Evolutionary conservation across 2,329 filamentous ascomycete genomes (phyloP), one percentile per base, ranked within the genome.

Genomic region (Thielaviopsis populi): DNA sequence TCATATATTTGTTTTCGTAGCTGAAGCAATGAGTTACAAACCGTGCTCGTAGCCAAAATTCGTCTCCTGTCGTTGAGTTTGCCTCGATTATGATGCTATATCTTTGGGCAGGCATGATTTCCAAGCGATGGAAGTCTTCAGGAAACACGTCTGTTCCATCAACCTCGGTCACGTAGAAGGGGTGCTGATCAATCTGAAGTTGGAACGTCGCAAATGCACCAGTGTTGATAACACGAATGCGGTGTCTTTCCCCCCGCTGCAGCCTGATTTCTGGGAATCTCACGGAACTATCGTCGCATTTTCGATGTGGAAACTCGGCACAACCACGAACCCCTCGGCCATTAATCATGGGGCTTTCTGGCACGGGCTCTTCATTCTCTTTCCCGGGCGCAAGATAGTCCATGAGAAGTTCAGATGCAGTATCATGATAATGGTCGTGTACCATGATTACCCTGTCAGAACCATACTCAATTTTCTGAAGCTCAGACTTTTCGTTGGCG

Each of bases 121-220:
- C 84, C 62, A 90, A 73, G 66, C 83, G 80, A 41, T 80, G 77
- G 6, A 84, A 79, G 1, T 80, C 75, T 3, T 76, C 74, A 0
- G 86, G 83, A 65, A 83, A 77, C 1, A 88, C 81, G 42, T 83
- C 80, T 1, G 85, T 83, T 17, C 86, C 87, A 69, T 90, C 87
- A 0, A 87, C 83, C 70, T 89, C 87, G 10, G 86, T 83, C 56
- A 90, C 75, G 41, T 75, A 76, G 71, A 87, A 83, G 0, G 75
- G 71, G 68, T 89, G 87, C 60, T 82, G 80, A 67, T 90, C 87
- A 56, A 89, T 77, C 70, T 83, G 83, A 33, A 90, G 78, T 69
- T 89, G 86, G 67, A 89, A 87, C 70, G 84, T 83, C 1, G 85
- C 85, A 69, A 88, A 88, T 0, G 83, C 85, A 11, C 84, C 87